Percentiles rank a stretch among this genome's conserved stretches.
These are phyloP conservation scores for Chimonanthus praecox DNA, from an alignment of 164 flowering plant genomes.

Conservation along the genomic window DNA sequence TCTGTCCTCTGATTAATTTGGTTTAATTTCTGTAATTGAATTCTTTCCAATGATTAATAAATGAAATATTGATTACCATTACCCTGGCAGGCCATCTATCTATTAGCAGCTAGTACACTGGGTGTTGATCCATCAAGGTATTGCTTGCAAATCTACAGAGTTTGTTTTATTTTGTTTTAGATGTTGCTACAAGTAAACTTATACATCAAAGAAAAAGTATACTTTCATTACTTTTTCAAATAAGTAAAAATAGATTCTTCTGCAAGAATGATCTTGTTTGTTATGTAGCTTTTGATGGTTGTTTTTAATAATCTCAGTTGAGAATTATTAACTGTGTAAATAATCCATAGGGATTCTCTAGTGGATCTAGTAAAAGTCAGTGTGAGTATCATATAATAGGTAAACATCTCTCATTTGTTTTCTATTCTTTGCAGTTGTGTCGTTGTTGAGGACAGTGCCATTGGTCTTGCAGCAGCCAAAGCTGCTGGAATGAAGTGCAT, in stretches of 20 bases:
- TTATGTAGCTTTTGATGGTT: not conserved
- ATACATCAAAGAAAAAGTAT: too few species aligned
- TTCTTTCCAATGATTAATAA: too few species aligned
- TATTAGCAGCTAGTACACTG: conserved; percentile 71
- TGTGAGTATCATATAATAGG: not conserved
- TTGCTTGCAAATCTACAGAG: not conserved
- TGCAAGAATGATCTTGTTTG: not conserved
- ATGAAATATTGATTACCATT: too few species aligned
- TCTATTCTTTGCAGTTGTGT: conserved; percentile 54
- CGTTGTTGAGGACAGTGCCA: conserved; percentile 91
- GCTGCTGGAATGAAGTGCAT: conserved; percentile 97
- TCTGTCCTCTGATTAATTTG: too few species aligned
- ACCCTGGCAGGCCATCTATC: conserved; percentile 71
- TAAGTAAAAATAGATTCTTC: too few species aligned
- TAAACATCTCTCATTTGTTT: not conserved
- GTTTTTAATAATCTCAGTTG: not conserved
- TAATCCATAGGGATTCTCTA: too few species aligned
- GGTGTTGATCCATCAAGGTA: conserved; percentile 93
- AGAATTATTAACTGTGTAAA: too few species aligned
- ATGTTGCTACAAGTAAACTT: too few species aligned
- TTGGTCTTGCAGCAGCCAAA: conserved; percentile 96
- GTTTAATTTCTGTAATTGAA: too few species aligned
- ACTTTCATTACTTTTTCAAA: too few species aligned
- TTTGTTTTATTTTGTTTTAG: too few species aligned
- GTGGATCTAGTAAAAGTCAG: too few species aligned